Evolutionary conservation across 306 rosid genomes (phyloP), one percentile per base, ranked within the genome.

Genomic region (Glycine soja): DNA sequence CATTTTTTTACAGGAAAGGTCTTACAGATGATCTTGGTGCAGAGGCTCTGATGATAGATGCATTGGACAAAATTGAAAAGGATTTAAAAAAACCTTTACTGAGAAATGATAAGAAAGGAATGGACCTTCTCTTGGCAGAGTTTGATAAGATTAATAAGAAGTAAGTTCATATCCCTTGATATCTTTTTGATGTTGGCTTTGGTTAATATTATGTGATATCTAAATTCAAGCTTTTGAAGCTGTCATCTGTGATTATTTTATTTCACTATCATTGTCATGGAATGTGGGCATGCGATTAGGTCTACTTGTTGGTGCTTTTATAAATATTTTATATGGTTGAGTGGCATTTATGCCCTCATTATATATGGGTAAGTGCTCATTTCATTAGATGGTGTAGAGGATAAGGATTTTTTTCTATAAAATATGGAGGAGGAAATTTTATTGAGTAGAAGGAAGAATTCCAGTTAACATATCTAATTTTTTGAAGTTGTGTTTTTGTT

Each of bases 31-130:
- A 87, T 40, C 90, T 85, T 61, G 99, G 99, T 82, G 97, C 91
- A 8, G 98, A 95, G 89, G 89, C 92, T 58, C 6, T 88, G 96
- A 93, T 95, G 99, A 63, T 93, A 32, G 94, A 88, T 57, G 97
- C 99, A 45, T 80, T 95, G 90, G 98, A 93, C 59, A 95, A 89
- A 89, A 76, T 95, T 68, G 99, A 95, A 88, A 92, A 93, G 54
- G 90, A 93, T 18, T 80, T 91, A 45, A 93, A 93, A 66, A 90
- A 90, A 72, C 96, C 99, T 75, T 91, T 95, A 73, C 11, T 93
- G 93, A 90, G 98, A 88, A 78, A 88, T 86, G 99, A 95, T 68
- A 89, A 86, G 84, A 95, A 92, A 83, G 97, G 97, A 87, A 93
- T 92, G 97, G 91, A 88, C 85, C 76, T 92, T 86, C 97, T 95